These are phyloP conservation scores for Cladosporium sp. DNA, from an alignment of 2,329 filamentous ascomycete species.

Conservation along the genomic window DNA sequence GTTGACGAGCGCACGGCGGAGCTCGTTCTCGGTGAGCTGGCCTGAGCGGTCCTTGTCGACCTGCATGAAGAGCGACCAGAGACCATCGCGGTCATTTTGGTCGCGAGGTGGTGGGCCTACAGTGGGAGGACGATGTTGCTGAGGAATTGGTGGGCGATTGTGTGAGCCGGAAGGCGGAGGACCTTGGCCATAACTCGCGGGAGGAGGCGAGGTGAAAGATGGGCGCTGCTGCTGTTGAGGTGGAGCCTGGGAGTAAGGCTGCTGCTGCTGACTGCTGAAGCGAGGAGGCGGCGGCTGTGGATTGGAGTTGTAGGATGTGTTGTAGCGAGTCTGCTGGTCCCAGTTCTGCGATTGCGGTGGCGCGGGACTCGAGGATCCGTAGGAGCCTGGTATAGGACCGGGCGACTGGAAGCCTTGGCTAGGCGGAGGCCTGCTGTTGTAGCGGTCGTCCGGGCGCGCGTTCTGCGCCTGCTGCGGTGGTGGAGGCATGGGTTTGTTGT, in stretches of 20 bases:
- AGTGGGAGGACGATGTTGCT: conserved; percentile 47
- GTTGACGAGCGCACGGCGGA: conserved; percentile 89
- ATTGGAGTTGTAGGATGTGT: conserved; percentile 36
- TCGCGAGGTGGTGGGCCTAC: conserved; percentile 55
- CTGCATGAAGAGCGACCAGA: conserved; percentile 84
- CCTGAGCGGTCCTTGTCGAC: conserved; percentile 86
- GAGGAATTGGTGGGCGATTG: conserved; percentile 60
- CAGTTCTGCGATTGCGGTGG: conserved; percentile 28
- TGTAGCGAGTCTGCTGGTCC: conserved; percentile 21
- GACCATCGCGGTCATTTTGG: conserved; percentile 65
- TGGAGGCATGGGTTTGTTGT: conserved; percentile 46
- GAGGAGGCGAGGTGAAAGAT: conserved; percentile 48
- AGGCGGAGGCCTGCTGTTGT: conserved; percentile 35
- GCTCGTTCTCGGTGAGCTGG: conserved; percentile 80
- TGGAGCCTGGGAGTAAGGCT: conserved; percentile 29
- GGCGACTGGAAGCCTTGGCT: conserved; percentile 33
- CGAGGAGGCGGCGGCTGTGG: conserved; percentile 33
- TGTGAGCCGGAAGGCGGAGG: conserved; percentile 61
- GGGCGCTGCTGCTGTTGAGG: conserved; percentile 28
- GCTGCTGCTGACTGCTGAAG: conserved; percentile 44
- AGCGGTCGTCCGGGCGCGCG: conserved; percentile 41
- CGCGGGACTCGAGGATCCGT: conserved; percentile 37
- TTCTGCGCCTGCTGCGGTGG: conserved; percentile 37
- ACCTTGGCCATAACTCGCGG: conserved; percentile 54
- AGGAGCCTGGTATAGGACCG: conserved; percentile 42